These are phyloP conservation scores for Fusarium sp. DNA, from an alignment of 2,329 filamentous ascomycete species.

Conservation along the genomic window DNA sequence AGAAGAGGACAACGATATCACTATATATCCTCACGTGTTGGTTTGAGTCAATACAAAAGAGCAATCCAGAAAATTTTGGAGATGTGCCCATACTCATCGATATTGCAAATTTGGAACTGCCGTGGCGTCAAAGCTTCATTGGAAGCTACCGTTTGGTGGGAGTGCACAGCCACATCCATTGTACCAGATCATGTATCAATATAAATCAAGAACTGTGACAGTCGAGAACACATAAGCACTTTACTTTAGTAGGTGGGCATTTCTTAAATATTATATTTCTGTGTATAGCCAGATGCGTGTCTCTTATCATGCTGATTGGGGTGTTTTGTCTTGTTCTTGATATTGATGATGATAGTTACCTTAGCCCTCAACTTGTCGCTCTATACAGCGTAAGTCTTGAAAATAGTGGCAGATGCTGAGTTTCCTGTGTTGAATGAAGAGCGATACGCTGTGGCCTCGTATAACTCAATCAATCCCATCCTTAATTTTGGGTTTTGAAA, in stretches of 20 bases:
- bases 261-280: not conserved
- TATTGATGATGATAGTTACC: not conserved
- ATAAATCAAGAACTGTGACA: not conserved
- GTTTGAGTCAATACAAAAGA: not conserved
- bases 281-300: not conserved
- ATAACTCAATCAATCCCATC: no score
- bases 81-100: not conserved
- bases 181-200: not conserved
- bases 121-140: constrained; percentile 19
- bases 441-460: not conserved
- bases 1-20: constrained; percentile 20
- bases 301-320: not conserved
- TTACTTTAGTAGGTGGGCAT: no score
- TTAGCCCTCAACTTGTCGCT: not conserved
- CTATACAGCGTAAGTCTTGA: not conserved
- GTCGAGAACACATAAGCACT: not conserved
- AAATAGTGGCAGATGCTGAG: not conserved
- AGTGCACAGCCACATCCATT: constrained; percentile 17
- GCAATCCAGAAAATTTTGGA: not conserved
- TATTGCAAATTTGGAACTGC: not conserved
- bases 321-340: not conserved
- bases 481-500: not conserved
- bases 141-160: not conserved
- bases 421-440: not conserved
- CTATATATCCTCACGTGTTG: not conserved